phyloP scores from a whole-genome alignment of 371 early-diverging fungal genomes.

The Entomophthora muscae region DNA sequence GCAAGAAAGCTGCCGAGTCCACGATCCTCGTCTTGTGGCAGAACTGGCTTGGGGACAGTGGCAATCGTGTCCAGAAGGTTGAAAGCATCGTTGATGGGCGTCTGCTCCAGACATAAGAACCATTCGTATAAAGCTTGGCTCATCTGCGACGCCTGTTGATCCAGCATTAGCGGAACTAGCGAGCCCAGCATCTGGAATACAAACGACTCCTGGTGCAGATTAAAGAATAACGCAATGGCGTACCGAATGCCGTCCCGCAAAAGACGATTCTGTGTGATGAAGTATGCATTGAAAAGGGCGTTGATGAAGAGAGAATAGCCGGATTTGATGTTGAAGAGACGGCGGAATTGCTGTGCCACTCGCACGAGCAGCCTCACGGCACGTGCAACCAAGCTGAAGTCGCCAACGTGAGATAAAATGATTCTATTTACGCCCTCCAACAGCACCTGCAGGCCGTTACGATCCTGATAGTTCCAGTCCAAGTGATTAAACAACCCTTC shows the following conservation, averaged over 20 bases:
- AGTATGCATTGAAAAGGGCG: slow-evolving; percentile 39
- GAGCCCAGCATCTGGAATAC: slow-evolving; percentile 45
- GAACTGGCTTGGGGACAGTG: neutral
- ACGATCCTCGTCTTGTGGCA: neutral
- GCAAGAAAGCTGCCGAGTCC: slow-evolving; percentile 13
- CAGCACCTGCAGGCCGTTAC: slow-evolving; percentile 28
- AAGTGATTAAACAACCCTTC: slow-evolving; percentile 28
- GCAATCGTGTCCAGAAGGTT: slow-evolving; percentile 7
- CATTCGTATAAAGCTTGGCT: slow-evolving; percentile 1
- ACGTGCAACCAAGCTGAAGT: slow-evolving; percentile 35
- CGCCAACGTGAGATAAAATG: slow-evolving; percentile 26
- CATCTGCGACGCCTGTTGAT: slow-evolving; percentile 4
- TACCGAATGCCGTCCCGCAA: slow-evolving; percentile 32
- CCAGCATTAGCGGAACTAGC: slow-evolving; percentile 31
- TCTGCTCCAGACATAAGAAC: neutral
- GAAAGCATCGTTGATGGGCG: neutral
- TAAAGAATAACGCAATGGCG: slow-evolving; percentile 37
- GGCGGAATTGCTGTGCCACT: slow-evolving; percentile 30
- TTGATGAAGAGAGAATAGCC: slow-evolving; percentile 36
- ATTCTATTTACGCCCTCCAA: slow-evolving; percentile 36
- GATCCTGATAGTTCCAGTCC: slow-evolving; percentile 33
- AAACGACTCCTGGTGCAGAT: slow-evolving; percentile 44
- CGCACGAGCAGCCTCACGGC: slow-evolving; percentile 32
- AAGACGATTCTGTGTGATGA: slow-evolving; percentile 22
- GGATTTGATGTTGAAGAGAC: slow-evolving; percentile 34